phyloP scores from a whole-genome alignment of 2,329 filamentous ascomycete species.

The Sporothrix variecibatus region DNA sequence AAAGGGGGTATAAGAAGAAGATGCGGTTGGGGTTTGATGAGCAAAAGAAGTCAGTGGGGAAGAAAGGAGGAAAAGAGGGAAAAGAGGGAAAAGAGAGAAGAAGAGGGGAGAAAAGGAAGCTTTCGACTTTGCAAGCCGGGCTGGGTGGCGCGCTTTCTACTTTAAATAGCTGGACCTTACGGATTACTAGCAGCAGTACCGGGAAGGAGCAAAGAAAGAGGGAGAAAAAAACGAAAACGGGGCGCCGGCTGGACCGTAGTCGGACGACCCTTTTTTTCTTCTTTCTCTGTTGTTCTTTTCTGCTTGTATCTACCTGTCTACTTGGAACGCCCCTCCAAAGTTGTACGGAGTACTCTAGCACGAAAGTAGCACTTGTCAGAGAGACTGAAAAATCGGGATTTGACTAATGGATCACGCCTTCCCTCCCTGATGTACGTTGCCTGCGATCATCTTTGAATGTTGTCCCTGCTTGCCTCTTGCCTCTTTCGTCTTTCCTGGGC shows the following conservation, averaged over 20 bases:
- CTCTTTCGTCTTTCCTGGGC: not conserved
- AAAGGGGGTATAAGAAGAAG: not conserved
- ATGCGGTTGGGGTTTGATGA: not conserved
- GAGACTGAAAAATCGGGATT: conserved; percentile 22
- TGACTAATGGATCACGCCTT: conserved; percentile 33
- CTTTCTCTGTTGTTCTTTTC: conserved; percentile 6
- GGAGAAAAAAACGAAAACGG: conserved; percentile 16
- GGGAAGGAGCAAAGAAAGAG: conserved; percentile 5
- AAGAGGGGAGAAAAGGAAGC: not conserved
- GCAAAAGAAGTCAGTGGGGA: conserved; percentile 8
- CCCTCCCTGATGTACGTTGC: conserved; percentile 11
- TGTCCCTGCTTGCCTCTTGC: not conserved
- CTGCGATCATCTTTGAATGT: not conserved
- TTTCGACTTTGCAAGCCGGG: conserved; percentile 4
- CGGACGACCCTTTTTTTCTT: not conserved
- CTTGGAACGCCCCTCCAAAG: not conserved
- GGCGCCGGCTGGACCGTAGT: conserved; percentile 3
- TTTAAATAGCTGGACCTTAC: conserved; percentile 19
- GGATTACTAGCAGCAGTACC: not conserved
- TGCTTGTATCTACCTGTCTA: not conserved
- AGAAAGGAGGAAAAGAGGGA: not conserved
- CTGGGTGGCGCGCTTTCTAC: conserved; percentile 6
- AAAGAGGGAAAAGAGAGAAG: not conserved
- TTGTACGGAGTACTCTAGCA: not conserved
- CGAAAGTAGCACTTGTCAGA: not conserved